Conservation (phyloP, 805 yeast genomes). For the Metschnikowia corniflorae region DNA sequence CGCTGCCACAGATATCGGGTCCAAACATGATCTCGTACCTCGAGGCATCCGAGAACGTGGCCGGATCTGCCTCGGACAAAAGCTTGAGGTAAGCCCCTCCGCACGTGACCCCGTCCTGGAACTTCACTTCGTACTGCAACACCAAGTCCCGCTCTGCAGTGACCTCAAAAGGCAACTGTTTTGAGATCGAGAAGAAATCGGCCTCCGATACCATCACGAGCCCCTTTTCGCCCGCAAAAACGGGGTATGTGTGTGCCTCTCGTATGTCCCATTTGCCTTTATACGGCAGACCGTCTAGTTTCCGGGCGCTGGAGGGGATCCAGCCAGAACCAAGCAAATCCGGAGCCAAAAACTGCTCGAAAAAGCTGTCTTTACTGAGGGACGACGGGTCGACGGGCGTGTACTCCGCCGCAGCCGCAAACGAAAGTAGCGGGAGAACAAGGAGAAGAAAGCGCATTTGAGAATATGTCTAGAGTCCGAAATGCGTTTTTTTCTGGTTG, state of each 20-base stretch:
- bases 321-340: slow-evolving; percentile 28
- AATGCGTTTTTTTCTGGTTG: no score
- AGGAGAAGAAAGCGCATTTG: slow-evolving; percentile 3
- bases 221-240: slow-evolving; percentile 65
- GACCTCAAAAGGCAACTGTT: slow-evolving; percentile 53
- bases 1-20: slow-evolving; percentile 84
- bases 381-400: slow-evolving; percentile 32
- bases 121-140: slow-evolving; percentile 83
- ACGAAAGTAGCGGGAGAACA: slow-evolving; percentile 5
- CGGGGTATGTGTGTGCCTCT: slow-evolving; percentile 53
- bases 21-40: slow-evolving; percentile 91
- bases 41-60: slow-evolving; percentile 58
- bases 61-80: slow-evolving; percentile 41
- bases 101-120: slow-evolving; percentile 74
- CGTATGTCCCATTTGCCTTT: slow-evolving; percentile 76
- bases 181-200: slow-evolving; percentile 78
- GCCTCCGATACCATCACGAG: slow-evolving; percentile 73
- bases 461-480: no score
- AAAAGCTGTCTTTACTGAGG: slow-evolving; percentile 46
- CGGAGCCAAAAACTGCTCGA: slow-evolving; percentile 55
- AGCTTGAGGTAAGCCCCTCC: slow-evolving; percentile 90
- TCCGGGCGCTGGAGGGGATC: slow-evolving; percentile 54
- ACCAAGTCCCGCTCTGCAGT: slow-evolving; percentile 64
- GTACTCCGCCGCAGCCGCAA: slow-evolving; percentile 19
- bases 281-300: slow-evolving; percentile 53